Percentiles rank a stretch among this genome's conserved stretches.
These are phyloP conservation scores for Dryas octopetala DNA, from an alignment of 306 rosid genomes.

Conservation along the genomic window DNA sequence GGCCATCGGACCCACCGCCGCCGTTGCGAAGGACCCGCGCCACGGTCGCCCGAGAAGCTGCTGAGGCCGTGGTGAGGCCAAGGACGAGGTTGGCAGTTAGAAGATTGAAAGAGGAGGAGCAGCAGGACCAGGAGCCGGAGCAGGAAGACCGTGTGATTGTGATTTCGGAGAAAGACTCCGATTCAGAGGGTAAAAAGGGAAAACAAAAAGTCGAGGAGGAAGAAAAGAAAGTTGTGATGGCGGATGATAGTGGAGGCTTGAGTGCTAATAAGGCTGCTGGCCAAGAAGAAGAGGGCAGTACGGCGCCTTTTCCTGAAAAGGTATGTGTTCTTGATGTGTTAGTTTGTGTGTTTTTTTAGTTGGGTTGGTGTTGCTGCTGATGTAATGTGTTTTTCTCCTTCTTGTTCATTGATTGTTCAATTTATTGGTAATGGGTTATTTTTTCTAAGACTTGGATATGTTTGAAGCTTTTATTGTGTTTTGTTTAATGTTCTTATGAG, in stretches of 20 bases:
- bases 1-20: slow-evolving; percentile 43
- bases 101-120: slow-evolving; percentile 32
- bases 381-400: background rate
- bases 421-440: background rate
- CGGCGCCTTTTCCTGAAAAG: slow-evolving; percentile 92
- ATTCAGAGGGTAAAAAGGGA: slow-evolving; percentile 26
- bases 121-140: slow-evolving; percentile 9
- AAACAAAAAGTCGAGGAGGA: slow-evolving; percentile 21
- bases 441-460: background rate
- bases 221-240: slow-evolving; percentile 55
- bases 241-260: slow-evolving; percentile 83
- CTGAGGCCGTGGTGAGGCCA: slow-evolving; percentile 50
- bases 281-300: slow-evolving; percentile 72
- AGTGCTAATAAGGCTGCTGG: slow-evolving; percentile 83
- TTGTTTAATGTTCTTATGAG: background rate
- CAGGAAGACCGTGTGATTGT: slow-evolving; percentile 45
- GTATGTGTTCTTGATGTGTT: slow-evolving; percentile 30
- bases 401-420: background rate
- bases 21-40: slow-evolving; percentile 66
- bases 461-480: background rate
- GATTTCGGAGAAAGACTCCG: slow-evolving; percentile 53
- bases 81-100: slow-evolving; percentile 61
- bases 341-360: background rate
- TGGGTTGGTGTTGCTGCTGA: background rate
- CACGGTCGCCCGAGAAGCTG: slow-evolving; percentile 59